Base-by-base conservation (phyloP, 1,284 basidiomycete species). In the Grifola frondosa region DNA sequence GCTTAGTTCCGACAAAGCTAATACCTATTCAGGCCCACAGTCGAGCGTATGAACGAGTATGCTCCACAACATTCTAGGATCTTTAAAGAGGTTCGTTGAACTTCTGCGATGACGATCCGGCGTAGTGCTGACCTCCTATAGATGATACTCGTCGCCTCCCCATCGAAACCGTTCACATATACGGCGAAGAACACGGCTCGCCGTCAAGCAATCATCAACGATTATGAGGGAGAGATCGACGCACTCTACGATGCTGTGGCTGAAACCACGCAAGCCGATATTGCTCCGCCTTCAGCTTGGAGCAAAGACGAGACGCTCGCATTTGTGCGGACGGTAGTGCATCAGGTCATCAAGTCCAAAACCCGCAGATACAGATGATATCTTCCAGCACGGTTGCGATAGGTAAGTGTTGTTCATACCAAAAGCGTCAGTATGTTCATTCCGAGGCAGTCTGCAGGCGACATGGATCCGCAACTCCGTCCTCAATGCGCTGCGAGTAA, bases 351-450 rank as follows among this genome's bases (percentile, higher is more conserved):
- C 17, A 38, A 40, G 8, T 38, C 44, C 6, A 11, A 40, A 5
- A 36, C 64, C n/a, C 13, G 25, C 46, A 5, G 66, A 70, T 37
- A 44, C 53, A 12, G 64, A 56, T 11, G 71, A 75, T 42, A 48
- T 74, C 6, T 74, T 75, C 52, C 59, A 64, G 16, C 52, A 59
- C 21, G 71, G 71, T 6, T 68, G 67, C 41, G 71, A 74, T 48
- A 73, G 71, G 70, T 66, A 30, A 9, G 37, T n/a, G n/a, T 6
- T 28, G 15, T 16, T 13, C 13, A 12, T 22, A 15, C 15, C 26
- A 17, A 30, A 15, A 5, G 19, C 28, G 17, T 37, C 29, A 11
- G 7, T 12, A 3, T 2, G 23, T 21, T 15, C 17, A 6, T 29
- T 13, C n/a, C n/a, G n/a, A n/a, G n/a, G n/a, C 31, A 70, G 69